Percentiles rank a stretch among this genome's conserved stretches.
phyloP scores from a whole-genome alignment of 768 basidiomycete species.

The Russula lepida region DNA sequence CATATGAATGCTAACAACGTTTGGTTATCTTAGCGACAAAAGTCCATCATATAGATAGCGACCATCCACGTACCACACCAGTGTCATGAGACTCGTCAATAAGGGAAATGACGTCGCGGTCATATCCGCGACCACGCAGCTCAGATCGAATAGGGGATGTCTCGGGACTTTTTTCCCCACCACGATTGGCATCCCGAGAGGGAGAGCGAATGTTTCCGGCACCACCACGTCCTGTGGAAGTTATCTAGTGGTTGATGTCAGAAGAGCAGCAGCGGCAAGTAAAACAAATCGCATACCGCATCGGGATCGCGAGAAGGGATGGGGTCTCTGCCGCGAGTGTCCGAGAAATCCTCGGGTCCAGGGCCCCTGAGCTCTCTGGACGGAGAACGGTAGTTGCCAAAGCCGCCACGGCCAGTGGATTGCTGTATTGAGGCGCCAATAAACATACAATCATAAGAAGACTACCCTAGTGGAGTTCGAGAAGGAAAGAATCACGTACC shows the following conservation, averaged over 20 bases:
- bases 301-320: slow-evolving; percentile 27
- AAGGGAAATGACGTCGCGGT: slow-evolving; percentile 25
- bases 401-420: slow-evolving; percentile 60
- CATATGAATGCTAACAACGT: slow-evolving; percentile 36
- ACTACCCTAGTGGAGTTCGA: not conserved
- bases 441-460: not conserved
- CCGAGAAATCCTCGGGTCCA: slow-evolving; percentile 48
- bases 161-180: not conserved
- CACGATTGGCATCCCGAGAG: slow-evolving; percentile 41
- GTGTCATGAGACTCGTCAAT: not conserved
- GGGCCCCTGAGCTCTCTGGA: slow-evolving; percentile 24
- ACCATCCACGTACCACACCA: not conserved
- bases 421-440: slow-evolving; percentile 27
- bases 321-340: slow-evolving; percentile 55
- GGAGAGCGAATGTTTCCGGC: slow-evolving; percentile 79
- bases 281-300: slow-evolving; percentile 28
- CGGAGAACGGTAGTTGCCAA: slow-evolving; percentile 53
- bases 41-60: not conserved
- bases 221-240: slow-evolving; percentile 70
- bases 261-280: too few species aligned
- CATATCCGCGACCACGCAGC: slow-evolving; percentile 22
- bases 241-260: slow-evolving; percentile 25
- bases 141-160: slow-evolving; percentile 3
- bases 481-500: not conserved
- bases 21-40: not conserved